A percentile compares a stretch with the other conserved stretches of the same genome.
phyloP scores from a whole-genome alignment of 2,329 filamentous ascomycete genomes.

The Orbilia ellipsospora region DNA sequence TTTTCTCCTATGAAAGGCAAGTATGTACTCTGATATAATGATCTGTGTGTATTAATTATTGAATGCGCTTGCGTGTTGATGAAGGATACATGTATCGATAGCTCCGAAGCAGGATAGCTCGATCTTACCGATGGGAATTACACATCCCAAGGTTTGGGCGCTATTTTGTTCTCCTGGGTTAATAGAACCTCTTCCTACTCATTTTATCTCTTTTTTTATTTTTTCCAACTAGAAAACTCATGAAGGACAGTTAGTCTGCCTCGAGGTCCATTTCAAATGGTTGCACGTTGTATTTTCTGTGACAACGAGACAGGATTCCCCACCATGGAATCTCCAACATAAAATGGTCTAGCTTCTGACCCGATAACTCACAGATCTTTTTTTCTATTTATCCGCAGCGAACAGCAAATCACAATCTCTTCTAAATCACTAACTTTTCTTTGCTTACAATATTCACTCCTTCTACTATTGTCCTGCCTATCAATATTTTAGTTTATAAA shows the following conservation, averaged over 20 bases:
- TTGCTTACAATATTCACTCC: neutral
- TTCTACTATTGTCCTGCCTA: neutral
- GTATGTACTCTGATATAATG: too few species aligned
- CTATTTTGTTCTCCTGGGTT: too few species aligned
- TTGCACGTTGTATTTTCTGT: slow-evolving; percentile 38
- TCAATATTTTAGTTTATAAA: neutral
- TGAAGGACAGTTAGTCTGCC: slow-evolving; percentile 39
- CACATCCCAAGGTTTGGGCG: too few species aligned
- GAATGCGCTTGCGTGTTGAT: too few species aligned
- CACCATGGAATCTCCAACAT: slow-evolving; percentile 10
- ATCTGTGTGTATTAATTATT: too few species aligned
- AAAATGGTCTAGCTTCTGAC: slow-evolving; percentile 32
- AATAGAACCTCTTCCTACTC: too few species aligned
- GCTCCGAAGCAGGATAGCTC: too few species aligned
- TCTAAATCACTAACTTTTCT: neutral
- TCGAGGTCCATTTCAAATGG: slow-evolving; percentile 20
- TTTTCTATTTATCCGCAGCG: slow-evolving; percentile 17
- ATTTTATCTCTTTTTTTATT: neutral
- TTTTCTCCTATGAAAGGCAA: too few species aligned
- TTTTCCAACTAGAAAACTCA: slow-evolving; percentile 10
- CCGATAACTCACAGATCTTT: slow-evolving; percentile 1
- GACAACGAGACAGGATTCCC: slow-evolving; percentile 38
- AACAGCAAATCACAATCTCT: neutral
- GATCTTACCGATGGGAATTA: too few species aligned
- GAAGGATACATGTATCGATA: too few species aligned